A percentile compares a stretch with the other conserved stretches of the same genome.
Conservation (phyloP, 73 alveolate genomes). For the Diophrys sp. region DNA sequence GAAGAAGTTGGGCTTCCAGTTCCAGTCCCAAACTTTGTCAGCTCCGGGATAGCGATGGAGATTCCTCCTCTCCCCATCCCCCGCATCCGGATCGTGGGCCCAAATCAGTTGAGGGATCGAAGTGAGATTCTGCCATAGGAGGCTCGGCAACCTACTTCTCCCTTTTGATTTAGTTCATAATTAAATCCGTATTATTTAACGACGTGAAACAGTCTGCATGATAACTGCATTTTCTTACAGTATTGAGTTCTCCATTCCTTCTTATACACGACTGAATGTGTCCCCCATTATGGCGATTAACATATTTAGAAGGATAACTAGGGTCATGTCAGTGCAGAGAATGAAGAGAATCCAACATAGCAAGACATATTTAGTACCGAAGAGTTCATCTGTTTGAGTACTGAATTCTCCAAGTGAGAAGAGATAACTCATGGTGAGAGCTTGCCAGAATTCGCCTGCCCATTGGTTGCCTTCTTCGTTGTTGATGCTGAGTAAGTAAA, state of each 20-base stretch:
- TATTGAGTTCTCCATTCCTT: background rate
- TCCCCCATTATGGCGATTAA: conserved; percentile 46
- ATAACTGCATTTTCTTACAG: background rate
- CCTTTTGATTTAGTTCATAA: too few relatives aligned
- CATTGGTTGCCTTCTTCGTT: conserved; percentile 1
- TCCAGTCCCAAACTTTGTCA: too few relatives aligned
- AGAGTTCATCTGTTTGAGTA: conserved; percentile 15
- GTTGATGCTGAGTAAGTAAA: conserved; percentile 29
- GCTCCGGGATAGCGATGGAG: too few relatives aligned
- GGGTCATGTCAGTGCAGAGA: conserved; percentile 5
- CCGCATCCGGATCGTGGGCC: too few relatives aligned
- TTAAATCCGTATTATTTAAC: too few relatives aligned
- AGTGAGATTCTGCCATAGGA: too few relatives aligned
- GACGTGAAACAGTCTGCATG: too few relatives aligned
- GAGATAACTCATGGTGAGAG: conserved; percentile 27
- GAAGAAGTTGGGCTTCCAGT: too few relatives aligned
- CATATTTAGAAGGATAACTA: conserved; percentile 21
- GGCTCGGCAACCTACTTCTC: too few relatives aligned
- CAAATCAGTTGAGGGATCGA: too few relatives aligned
- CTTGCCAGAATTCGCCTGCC: conserved; percentile 12
- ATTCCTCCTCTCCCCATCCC: too few relatives aligned
- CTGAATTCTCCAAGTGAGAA: conserved; percentile 47
- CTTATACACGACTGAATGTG: conserved; percentile 24
- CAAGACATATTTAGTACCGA: background rate
- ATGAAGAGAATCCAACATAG: conserved; percentile 6